Conservation (phyloP, 371 early-diverging fungal genomes). For the Rhizomucor miehei region DNA sequence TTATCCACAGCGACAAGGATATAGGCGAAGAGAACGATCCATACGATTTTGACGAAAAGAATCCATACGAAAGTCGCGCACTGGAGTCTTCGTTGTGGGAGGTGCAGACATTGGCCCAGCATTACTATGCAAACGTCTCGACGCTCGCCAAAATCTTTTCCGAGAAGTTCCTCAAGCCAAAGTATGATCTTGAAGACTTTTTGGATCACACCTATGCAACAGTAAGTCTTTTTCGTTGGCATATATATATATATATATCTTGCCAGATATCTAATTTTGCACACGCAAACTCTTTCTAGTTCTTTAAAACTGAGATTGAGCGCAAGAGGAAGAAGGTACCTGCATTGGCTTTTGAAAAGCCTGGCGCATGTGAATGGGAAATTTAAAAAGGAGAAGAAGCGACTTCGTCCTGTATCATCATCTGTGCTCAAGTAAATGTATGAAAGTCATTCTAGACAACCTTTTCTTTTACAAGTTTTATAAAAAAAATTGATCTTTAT, state of each 20-base stretch:
- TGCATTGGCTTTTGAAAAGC: slow-evolving; percentile 65
- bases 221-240: slow-evolving; percentile 27
- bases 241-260: neutral
- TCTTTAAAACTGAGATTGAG: slow-evolving; percentile 67
- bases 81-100: slow-evolving; percentile 93
- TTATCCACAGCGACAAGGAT: slow-evolving; percentile 72
- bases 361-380: slow-evolving; percentile 36
- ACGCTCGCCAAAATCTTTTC: slow-evolving; percentile 81
- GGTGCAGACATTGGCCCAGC: slow-evolving; percentile 74
- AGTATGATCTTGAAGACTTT: slow-evolving; percentile 88
- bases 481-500: too few relatives aligned
- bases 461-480: too few relatives aligned
- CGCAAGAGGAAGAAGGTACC: slow-evolving; percentile 70
- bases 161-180: slow-evolving; percentile 83
- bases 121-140: slow-evolving; percentile 83
- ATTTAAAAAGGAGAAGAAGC: slow-evolving; percentile 22
- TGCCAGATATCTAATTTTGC: neutral
- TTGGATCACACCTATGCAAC: slow-evolving; percentile 89
- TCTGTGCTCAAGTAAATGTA: too few relatives aligned
- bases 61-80: slow-evolving; percentile 81
- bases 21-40: slow-evolving; percentile 56
- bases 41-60: slow-evolving; percentile 59
- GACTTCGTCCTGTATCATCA: too few relatives aligned
- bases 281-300: too few relatives aligned
- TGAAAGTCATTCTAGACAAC: too few relatives aligned